These are phyloP conservation scores for Gossypium rotundifolium DNA, from an alignment of 345 rosid species.

Conservation along the genomic window DNA sequence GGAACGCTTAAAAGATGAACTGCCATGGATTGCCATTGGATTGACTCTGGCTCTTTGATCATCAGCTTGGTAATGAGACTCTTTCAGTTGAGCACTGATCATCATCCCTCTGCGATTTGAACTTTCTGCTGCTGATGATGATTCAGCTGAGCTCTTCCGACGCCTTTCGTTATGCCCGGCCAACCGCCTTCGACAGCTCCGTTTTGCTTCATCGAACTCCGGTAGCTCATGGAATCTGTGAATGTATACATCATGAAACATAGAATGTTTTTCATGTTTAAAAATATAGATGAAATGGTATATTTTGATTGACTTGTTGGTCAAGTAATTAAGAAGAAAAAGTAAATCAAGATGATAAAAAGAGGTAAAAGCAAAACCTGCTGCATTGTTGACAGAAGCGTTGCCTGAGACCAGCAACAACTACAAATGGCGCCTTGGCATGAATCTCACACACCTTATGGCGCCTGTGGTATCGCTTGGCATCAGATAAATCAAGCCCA, in stretches of 20 bases:
- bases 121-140: conserved; percentile 42
- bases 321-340: background rate
- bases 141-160: conserved; percentile 54
- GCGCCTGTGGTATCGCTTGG: conserved; percentile 72
- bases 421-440: conserved; percentile 58
- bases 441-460: conserved; percentile 88
- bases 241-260: background rate
- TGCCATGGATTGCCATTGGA: conserved; percentile 30
- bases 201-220: conserved; percentile 77
- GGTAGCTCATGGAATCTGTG: conserved; percentile 58
- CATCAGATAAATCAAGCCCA: conserved; percentile 50
- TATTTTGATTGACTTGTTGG: background rate
- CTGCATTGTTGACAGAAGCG: conserved; percentile 94
- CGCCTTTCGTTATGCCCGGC: conserved; percentile 88
- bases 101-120: conserved; percentile 37
- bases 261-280: too few species aligned
- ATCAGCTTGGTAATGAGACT: conserved; percentile 31
- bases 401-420: conserved; percentile 59
- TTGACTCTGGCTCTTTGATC: conserved; percentile 23
- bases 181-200: conserved; percentile 71
- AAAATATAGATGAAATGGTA: background rate
- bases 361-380: conserved; percentile 40
- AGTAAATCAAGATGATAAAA: background rate
- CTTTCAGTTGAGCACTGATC: conserved; percentile 23
- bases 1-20: conserved; percentile 30